phyloP scores from a whole-genome alignment of 805 yeast species.

The Wickerhamiella parazyma region DNA sequence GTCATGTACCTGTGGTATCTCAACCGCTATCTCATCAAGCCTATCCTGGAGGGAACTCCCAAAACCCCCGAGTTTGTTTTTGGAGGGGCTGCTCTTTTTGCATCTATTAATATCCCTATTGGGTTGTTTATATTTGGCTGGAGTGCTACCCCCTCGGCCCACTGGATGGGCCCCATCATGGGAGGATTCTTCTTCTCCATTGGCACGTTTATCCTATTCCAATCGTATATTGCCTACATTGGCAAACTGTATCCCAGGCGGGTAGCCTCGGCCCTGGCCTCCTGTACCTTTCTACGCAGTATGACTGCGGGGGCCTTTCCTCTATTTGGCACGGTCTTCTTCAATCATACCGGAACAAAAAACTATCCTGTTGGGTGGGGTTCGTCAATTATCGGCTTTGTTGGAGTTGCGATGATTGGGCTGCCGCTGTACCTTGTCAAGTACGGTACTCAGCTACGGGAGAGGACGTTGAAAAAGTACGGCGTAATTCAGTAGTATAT shows the following conservation, averaged over 20 bases:
- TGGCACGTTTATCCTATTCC: slow-evolving; percentile 37
- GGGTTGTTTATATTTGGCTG: slow-evolving; percentile 50
- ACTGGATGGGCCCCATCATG: slow-evolving; percentile 41
- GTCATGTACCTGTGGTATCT: slow-evolving; percentile 9
- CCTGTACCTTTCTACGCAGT: slow-evolving; percentile 44
- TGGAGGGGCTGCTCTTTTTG: slow-evolving; percentile 28
- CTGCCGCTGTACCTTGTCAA: slow-evolving; percentile 40
- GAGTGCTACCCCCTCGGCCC: slow-evolving; percentile 37
- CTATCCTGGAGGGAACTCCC: not conserved
- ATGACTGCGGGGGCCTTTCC: slow-evolving; percentile 48
- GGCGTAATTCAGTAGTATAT: not conserved
- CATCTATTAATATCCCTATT: slow-evolving; percentile 33
- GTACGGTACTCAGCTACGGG: slow-evolving; percentile 30
- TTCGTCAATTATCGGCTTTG: slow-evolving; percentile 35
- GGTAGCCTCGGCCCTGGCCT: slow-evolving; percentile 39
- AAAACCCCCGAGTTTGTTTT: slow-evolving; percentile 14
- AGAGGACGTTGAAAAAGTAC: not conserved
- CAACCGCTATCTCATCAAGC: not conserved
- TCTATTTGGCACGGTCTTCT: slow-evolving; percentile 50
- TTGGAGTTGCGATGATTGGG: slow-evolving; percentile 31
- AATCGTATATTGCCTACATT: slow-evolving; percentile 35
- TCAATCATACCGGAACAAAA: slow-evolving; percentile 24
- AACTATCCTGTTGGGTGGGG: slow-evolving; percentile 40
- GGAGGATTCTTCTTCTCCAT: slow-evolving; percentile 31
- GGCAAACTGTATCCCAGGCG: not conserved